Base-by-base conservation (phyloP, 78 protist genomes). In the Cavenderia fasciculata region DNA sequence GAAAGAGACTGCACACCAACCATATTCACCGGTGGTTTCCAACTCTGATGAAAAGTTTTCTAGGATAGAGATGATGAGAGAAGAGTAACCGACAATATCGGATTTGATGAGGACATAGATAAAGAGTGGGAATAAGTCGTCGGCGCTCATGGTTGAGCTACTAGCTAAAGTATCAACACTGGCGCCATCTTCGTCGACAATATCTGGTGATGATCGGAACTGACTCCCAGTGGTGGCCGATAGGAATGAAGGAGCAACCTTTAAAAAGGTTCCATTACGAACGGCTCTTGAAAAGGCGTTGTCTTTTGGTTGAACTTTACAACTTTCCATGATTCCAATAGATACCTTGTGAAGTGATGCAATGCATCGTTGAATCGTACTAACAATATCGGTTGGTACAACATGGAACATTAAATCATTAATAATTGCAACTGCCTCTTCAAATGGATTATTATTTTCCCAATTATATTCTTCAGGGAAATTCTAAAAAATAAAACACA, bases 61-160 rank as follows among this genome's bases (percentile, higher is more conserved):
- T 7, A 82, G 52, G 2, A 56, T 23, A 12, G 75, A 14, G 0
- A 43, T 40, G 23, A 66, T 27, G 5, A 38, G 25, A 38, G 54
- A n/a, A 4, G 89, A 82, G 12, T 8, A 18, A n/a, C 78, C 69
- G 29, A 82, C 21, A 14, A 68, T 41, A 43, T 65, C 59, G 23
- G 69, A 52, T 5, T 82, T 66, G 46, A 82, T 82, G 4, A 82
- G 41, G 0, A 54, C 69, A 68, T 82, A 82, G 27, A 82, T 66
- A 29, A 82, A 82, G 7, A 82, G 46, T 14, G 89, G 89, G 77
- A 82, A 54, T 25, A 82, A 27, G 25, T 82, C 89, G 29, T 82
- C 89, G 0, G 89, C 89, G 56, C 89, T 82, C 23, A 82, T 34
- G 2, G 87, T 57, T 57, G 63, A 57, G 33, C 27, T 57, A 57